Evolutionary conservation across 371 early-diverging fungal genomes (phyloP), one percentile per base, ranked within the genome.

Genomic region (Mucor mucedo): DNA sequence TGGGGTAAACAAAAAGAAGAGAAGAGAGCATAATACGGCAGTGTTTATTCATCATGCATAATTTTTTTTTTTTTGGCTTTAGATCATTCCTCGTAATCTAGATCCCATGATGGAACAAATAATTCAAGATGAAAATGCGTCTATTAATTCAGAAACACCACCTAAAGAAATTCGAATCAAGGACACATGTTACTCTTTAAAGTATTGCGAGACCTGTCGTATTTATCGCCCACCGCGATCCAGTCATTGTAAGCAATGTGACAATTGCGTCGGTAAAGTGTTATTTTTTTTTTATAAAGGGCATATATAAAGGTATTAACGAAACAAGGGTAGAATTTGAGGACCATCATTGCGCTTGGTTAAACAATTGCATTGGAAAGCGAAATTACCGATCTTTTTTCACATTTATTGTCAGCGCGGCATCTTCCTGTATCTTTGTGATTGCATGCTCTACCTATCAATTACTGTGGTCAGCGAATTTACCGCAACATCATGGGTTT

Each of bases 271-370:
- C 49, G 90, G 89, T 85, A 77, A 62, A 74, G 41, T 45, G 13
- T 47, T 39, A 21, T 3, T 13, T 52, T n/a, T n/a, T n/a, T n/a
- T n/a, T n/a, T 21, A 21, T 21, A 21, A 0, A 21, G 21, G 21
- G 21, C 21, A 21, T 21, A 21, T 21, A 21, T 21, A 21, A 0
- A 21, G 21, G 0, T 21, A 21, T 21, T 21, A 21, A 21, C 21
- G 21, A 21, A 21, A 21, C 0, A 1, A 21, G 21, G 21, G 21
- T 61, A 86, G 91, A 89, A 71, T 81, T 85, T 70, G 87, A 89
- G 65, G 95, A 96, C 71, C 95, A 95, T 63, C 96, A 98, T 72
- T 98, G 98, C 67, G 88, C 93, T 14, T 98, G 97, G 97, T 85
- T 94, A 13, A 94, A 90, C 68, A 95, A 94, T 76, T 97, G 97